Evolutionary conservation across 2,329 filamentous ascomycete species (phyloP).

Genomic region (Zymoseptoria brevis): DNA sequence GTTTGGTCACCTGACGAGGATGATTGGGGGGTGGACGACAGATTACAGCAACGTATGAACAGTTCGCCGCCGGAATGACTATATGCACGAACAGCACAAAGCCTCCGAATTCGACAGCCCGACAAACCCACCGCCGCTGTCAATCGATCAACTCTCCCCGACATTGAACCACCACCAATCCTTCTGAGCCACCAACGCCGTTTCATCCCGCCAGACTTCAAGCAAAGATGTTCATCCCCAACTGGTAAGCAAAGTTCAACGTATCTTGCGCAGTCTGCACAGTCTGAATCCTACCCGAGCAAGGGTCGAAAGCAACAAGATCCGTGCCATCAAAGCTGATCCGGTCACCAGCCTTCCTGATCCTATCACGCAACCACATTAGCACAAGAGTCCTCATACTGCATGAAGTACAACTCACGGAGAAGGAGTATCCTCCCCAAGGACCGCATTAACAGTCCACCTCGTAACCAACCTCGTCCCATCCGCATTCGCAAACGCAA

Average conservation of each 20-base stretch:
- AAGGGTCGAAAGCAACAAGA: not conserved
- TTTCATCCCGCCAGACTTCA: not conserved
- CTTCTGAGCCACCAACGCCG: too few species aligned
- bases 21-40: too few species aligned
- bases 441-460: not conserved
- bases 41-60: too few species aligned
- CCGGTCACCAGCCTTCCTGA: not conserved
- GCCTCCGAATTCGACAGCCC: too few species aligned
- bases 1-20: too few species aligned
- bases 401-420: not conserved
- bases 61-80: too few species aligned
- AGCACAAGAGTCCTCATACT: not conserved
- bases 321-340: not conserved
- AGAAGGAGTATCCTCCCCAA: not conserved
- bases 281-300: not conserved
- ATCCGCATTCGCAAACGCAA: not conserved
- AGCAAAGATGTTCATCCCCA: not conserved
- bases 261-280: not conserved
- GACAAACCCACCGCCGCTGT: too few species aligned
- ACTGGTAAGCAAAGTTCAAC: not conserved
- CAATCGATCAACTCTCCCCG: too few species aligned
- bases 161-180: too few species aligned
- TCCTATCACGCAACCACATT: not conserved
- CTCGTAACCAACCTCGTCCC: not conserved
- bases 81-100: too few species aligned